These are phyloP conservation scores for Phytopythium aichiense DNA, from an alignment of 352 stramenopile genomes.

Conservation along the genomic window DNA sequence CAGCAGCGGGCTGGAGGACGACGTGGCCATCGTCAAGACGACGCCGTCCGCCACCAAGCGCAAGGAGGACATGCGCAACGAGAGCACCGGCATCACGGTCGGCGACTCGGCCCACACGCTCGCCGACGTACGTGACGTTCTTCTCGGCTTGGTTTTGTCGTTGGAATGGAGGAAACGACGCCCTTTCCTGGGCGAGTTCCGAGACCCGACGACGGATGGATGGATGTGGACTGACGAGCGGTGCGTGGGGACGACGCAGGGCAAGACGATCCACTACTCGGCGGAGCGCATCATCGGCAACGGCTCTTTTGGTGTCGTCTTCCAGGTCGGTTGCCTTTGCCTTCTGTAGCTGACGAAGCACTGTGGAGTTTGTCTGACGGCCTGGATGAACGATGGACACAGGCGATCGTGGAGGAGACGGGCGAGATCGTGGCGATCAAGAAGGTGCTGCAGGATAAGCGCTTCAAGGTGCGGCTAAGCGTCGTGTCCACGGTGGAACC, in stretches of 20 bases:
- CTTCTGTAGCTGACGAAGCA: background rate
- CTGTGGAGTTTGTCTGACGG: background rate
- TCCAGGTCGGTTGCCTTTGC: conserved; percentile 61
- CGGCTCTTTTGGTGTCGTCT: conserved; percentile 99
- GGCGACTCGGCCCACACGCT: conserved; percentile 79
- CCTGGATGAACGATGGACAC: no score
- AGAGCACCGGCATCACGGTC: conserved; percentile 80
- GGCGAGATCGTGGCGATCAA: conserved; percentile 99
- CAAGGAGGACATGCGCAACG: conserved; percentile 80
- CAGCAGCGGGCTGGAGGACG: conserved; percentile 19
- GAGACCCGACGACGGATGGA: background rate
- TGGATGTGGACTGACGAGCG: background rate
- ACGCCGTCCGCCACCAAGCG: conserved; percentile 48
- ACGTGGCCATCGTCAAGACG: conserved; percentile 35
- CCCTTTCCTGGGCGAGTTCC: background rate
- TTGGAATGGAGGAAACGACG: background rate
- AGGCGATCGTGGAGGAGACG: conserved; percentile 94
- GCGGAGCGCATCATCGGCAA: conserved; percentile 99
- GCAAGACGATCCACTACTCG: conserved; percentile 93
- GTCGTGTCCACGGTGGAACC: background rate
- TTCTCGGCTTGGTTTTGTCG: conserved; percentile 7
- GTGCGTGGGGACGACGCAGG: conserved; percentile 21
- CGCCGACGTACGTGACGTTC: conserved; percentile 44
- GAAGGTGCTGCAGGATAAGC: conserved; percentile 99
- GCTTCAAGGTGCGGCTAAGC: conserved; percentile 90